phyloP scores from a whole-genome alignment of 1,284 basidiomycete genomes.

The Sparassis latifolia region DNA sequence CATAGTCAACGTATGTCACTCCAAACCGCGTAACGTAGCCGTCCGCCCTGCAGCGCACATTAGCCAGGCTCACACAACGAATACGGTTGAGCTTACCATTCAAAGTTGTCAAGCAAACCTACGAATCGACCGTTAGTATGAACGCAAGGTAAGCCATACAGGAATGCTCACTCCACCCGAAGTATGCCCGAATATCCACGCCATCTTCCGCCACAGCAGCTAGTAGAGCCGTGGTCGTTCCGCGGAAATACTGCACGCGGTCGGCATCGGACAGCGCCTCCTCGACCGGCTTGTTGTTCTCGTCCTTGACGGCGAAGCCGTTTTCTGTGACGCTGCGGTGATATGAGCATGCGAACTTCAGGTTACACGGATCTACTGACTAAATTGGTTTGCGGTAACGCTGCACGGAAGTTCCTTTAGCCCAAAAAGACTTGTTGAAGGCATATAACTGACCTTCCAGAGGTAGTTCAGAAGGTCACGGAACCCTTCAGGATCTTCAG shows the following conservation, averaged over 20 bases:
- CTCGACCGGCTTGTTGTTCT: conserved; percentile 44
- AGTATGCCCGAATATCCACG: conserved; percentile 62
- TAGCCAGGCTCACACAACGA: not conserved
- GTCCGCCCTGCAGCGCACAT: conserved; percentile 38
- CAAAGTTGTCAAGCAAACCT: conserved; percentile 70
- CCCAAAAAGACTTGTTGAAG: not conserved
- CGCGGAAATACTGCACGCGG: conserved; percentile 64
- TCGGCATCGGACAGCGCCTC: conserved; percentile 59
- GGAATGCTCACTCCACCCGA: conserved; percentile 54
- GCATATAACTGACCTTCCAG: conserved; percentile 42
- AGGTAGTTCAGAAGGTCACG: conserved; percentile 64
- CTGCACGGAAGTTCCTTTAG: conserved; percentile 22
- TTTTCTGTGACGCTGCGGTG: conserved; percentile 57
- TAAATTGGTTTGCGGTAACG: conserved; percentile 66
- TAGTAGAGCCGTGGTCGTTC: conserved; percentile 52
- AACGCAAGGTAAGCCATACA: not conserved
- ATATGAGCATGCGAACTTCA: not conserved
- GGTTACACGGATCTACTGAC: conserved; percentile 23
- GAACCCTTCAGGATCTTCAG: conserved; percentile 52
- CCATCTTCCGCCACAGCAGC: conserved; percentile 60
- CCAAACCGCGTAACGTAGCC: conserved; percentile 61
- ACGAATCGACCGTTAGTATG: not conserved
- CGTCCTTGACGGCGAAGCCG: conserved; percentile 68
- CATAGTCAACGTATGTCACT: conserved; percentile 62
- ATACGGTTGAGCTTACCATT: conserved; percentile 40